Percentiles rank a stretch among this genome's conserved stretches.
Conservation (phyloP, 164 flowering plant genomes). For the Kalanchoe fedtschenkoi region DNA sequence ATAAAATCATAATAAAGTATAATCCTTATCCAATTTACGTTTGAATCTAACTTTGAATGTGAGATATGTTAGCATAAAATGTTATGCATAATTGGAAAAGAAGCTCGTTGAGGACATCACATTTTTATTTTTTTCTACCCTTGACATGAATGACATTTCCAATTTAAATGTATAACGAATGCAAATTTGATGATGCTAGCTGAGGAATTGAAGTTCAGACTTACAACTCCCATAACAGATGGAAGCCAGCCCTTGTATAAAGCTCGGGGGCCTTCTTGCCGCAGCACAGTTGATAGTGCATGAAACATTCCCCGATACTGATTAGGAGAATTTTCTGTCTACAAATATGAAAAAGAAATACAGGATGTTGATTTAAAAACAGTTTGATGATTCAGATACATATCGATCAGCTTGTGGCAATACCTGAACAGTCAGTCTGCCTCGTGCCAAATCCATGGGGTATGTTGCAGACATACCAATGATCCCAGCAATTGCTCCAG, state of each 20-base stretch:
- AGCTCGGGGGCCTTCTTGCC: constrained; percentile 89
- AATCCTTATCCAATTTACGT: neutral
- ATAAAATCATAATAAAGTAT: neutral
- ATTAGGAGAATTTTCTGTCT: constrained; percentile 81
- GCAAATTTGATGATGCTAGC: too few relatives aligned
- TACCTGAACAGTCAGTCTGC: constrained; percentile 98
- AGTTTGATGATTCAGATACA: neutral
- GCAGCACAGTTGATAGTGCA: constrained; percentile 65
- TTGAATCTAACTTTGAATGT: neutral
- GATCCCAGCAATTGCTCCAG: constrained; percentile 99
- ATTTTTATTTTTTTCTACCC: too few relatives aligned
- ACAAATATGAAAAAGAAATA: constrained; percentile 15
- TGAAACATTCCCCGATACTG: constrained; percentile 90
- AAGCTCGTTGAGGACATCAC: too few relatives aligned
- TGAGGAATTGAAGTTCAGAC: constrained; percentile 14
- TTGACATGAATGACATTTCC: too few relatives aligned
- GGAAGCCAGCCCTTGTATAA: constrained; percentile 98
- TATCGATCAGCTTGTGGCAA: neutral
- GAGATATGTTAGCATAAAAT: neutral
- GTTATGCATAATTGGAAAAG: too few relatives aligned
- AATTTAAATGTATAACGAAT: too few relatives aligned
- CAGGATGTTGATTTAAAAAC: neutral
- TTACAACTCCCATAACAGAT: constrained; percentile 97
- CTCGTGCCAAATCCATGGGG: constrained; percentile 98
- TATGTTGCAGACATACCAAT: constrained; percentile 99